Base-by-base conservation (phyloP, 1,284 basidiomycete genomes). In the Cryptococcus neoformans region DNA sequence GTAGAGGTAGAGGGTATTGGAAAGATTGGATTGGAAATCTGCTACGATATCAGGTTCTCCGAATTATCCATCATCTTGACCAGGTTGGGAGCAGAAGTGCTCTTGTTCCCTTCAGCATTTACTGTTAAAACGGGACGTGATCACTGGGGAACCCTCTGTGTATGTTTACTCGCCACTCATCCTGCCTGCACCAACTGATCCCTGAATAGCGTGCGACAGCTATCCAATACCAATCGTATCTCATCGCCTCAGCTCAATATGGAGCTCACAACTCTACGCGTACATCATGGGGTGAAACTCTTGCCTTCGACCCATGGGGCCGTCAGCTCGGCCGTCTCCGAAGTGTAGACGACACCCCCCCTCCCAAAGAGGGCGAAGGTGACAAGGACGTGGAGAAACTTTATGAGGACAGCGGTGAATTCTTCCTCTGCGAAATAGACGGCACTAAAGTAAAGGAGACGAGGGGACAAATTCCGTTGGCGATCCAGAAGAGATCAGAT, bases 31-130 rank as follows among this genome's bases (percentile, higher is more conserved):
- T 62, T 82, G n/a, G 68, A 81, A 57, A 82, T 81, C 6, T 83
- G 81, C 70, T 83, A 81, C 67, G 82, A 83, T 60, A 64, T 82
- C 17, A 72, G 81, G 1, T 82, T 81, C 55, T 80, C 81, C 1
- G 81, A 82, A 61, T 71, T 76, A 0, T 74, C 78, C 1, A 65
- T 80, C 5, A 67, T 76, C 2, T 64, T 82, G 7, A 70, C 79
- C 0, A 56, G 77, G 11, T 64, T 71, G 37, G 81, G 81, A 0
- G 80, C 81, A 0, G 67, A 81, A 5, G 59, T 81, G n/a, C 59
- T 83, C 12, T 75, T 79, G 0, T 81, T 81, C 59, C 81, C 82
- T 0, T 77, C 76, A 0, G 82, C 81, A 0, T 83, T 82, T 62
- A 81, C 80, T 0, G 66, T 81, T 0, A 72, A 76, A 44, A 80